Evolutionary conservation across 163 green algal genomes (phyloP), one percentile per base, ranked within the genome.

Genomic region (Chlorella variabilis): DNA sequence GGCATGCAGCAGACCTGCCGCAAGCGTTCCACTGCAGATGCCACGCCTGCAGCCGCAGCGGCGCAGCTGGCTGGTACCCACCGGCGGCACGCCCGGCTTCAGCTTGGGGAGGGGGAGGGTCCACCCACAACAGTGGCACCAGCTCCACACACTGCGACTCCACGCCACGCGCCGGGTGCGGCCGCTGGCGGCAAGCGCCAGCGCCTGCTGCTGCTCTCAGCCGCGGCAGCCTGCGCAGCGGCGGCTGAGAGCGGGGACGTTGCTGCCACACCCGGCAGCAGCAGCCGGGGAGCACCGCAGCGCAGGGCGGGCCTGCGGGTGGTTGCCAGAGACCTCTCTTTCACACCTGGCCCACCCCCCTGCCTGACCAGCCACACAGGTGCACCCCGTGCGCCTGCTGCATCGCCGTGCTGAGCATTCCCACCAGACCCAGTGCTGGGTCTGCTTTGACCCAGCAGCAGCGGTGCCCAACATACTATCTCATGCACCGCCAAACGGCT

Each of bases 161-260:
- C 45, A 20, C 45, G n/a, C 4, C 31, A 21, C 13, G 13, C n/a
- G 18, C 21, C 2, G 49, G 38, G 20, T 34, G 11, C 20, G 38
- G 36, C n/a, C 9, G 71, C 54, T 4, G 54, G 34, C 4, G 54
- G 23, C 71, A 79, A 79, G 27, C 71, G 71, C 0, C 71, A 58
- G 71, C 71, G 71, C 27, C n/a, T 68, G 34, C 71, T 79, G 71
- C 71, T 69, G 71, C 51, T 58, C 5, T 27, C 65, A 56, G 65
- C 65, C 2, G 38, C 65, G 6, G 33, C 33, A 13, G 63, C 33
- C 33, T 13, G 20, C 36, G 34, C 49, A 13, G 70, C 42, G 8
- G 36, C 9, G 1, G 9, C 68, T 15, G 65, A 34, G 41, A 63
- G 54, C 54, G 54, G 54, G 5, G 54, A 23, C 29, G 21, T 23